phyloP scores from a whole-genome alignment of 371 early-diverging fungal species.

The Entomophthora muscae region DNA sequence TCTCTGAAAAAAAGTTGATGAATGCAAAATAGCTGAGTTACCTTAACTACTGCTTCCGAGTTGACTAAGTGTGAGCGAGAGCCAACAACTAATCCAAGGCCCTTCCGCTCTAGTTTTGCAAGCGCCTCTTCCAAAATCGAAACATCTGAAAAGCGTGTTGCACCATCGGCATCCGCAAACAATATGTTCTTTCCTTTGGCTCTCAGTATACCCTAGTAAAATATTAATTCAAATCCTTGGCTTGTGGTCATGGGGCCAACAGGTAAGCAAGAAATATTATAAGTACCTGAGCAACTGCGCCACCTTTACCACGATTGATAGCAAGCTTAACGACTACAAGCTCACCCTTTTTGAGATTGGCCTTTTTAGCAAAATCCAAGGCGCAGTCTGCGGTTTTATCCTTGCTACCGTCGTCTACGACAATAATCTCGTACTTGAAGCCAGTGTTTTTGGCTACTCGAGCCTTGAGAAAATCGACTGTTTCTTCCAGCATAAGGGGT shows the following conservation, averaged over 20 bases:
- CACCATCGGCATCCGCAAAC: constrained; percentile 95
- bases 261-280: too few relatives aligned
- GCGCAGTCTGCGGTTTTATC: constrained; percentile 60
- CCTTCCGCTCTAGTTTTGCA: constrained; percentile 19
- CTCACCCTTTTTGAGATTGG: constrained; percentile 20
- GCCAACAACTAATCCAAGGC: constrained; percentile 59
- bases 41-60: constrained; percentile 87
- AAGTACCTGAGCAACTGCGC: constrained; percentile 74
- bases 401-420: constrained; percentile 80
- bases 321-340: constrained; percentile 59
- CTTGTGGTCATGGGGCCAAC: too few relatives aligned
- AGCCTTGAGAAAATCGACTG: constrained; percentile 38
- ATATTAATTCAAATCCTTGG: neutral
- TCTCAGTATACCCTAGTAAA: constrained; percentile 52
- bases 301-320: constrained; percentile 86
- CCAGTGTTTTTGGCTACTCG: constrained; percentile 11
- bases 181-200: constrained; percentile 60
- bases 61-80: constrained; percentile 78
- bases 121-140: constrained; percentile 31
- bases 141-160: constrained; percentile 74
- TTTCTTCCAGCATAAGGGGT: constrained; percentile 65
- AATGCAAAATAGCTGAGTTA: constrained; percentile 13
- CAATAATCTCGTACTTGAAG: constrained; percentile 63
- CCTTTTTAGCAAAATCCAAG: constrained; percentile 35
- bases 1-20: constrained; percentile 26